phyloP scores from a whole-genome alignment of 192 early-diverging fungal genomes.

The Podila minutissima region DNA sequence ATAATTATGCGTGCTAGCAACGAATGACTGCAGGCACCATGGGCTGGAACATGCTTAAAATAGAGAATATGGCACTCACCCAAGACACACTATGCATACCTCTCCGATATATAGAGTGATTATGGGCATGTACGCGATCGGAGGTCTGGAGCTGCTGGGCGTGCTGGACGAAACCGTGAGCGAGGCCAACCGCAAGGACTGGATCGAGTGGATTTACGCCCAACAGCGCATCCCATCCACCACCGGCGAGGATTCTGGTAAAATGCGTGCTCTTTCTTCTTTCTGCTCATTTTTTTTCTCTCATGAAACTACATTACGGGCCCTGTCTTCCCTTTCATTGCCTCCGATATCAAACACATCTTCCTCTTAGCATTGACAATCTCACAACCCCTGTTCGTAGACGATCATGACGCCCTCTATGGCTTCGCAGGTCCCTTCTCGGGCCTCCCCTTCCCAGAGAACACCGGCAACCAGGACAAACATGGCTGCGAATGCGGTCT shows the following conservation, averaged over 20 bases:
- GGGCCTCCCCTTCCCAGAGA: conserved; percentile 57
- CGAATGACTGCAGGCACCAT: neutral
- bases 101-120: conserved; percentile 76
- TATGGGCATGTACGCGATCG: conserved; percentile 83
- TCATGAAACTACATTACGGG: neutral
- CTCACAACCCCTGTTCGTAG: conserved; percentile 1
- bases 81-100: neutral
- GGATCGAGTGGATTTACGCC: conserved; percentile 97
- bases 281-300: neutral
- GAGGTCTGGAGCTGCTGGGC: conserved; percentile 83
- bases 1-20: neutral
- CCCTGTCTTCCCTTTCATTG: neutral
- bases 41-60: neutral
- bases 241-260: conserved; percentile 9
- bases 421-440: conserved; percentile 82
- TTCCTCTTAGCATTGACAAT: neutral
- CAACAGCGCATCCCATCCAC: conserved; percentile 79
- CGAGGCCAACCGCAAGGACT: conserved; percentile 64
- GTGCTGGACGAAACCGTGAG: conserved; percentile 65
- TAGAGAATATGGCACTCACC: neutral
- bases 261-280: neutral
- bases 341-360: neutral
- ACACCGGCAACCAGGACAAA: neutral
- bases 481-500: conserved; percentile 24
- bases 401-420: conserved; percentile 53